Percentiles rank a stretch among this genome's conserved stretches.
phyloP scores from a whole-genome alignment of 2,329 filamentous ascomycete species.

The Thermothelomyces thermophilus region DNA sequence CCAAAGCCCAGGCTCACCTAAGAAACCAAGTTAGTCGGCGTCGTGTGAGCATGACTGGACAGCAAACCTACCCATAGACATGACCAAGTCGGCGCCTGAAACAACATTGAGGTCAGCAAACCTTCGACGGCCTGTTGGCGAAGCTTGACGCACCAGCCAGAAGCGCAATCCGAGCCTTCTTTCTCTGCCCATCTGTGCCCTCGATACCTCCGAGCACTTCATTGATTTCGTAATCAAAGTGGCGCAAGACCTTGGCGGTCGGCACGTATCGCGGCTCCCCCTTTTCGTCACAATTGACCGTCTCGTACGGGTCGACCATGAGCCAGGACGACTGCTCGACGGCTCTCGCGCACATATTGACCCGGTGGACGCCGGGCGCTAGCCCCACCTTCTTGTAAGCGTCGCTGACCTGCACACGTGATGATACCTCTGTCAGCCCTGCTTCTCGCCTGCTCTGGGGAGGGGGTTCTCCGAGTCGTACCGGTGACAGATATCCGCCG shows the following conservation, averaged over 20 bases:
- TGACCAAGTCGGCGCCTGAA: conserved; percentile 61
- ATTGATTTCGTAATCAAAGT: conserved; percentile 89
- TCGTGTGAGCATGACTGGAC: neutral
- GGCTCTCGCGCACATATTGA: conserved; percentile 82
- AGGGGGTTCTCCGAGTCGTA: conserved; percentile 13
- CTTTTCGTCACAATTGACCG: conserved; percentile 46
- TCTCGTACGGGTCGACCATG: conserved; percentile 83
- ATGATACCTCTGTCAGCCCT: neutral
- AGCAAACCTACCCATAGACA: conserved; percentile 23
- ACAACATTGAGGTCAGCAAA: conserved; percentile 1
- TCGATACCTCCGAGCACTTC: conserved; percentile 67
- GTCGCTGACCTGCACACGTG: conserved; percentile 28
- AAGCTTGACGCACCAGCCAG: conserved; percentile 45
- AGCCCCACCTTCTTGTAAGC: conserved; percentile 73
- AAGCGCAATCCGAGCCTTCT: conserved; percentile 67
- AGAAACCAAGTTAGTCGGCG: conserved; percentile 50
- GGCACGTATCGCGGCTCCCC: conserved; percentile 70
- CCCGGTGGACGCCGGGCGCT: conserved; percentile 63
- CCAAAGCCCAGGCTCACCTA: conserved; percentile 71
- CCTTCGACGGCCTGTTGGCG: too few relatives aligned
- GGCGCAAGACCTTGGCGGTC: conserved; percentile 82
- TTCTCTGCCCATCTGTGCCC: conserved; percentile 58
- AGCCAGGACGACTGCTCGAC: conserved; percentile 71
- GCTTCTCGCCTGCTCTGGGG: too few relatives aligned
- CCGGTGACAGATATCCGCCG: conserved; percentile 78